Conservation (phyloP, 2,329 filamentous ascomycete genomes). For the Monilinia aucupariae region DNA sequence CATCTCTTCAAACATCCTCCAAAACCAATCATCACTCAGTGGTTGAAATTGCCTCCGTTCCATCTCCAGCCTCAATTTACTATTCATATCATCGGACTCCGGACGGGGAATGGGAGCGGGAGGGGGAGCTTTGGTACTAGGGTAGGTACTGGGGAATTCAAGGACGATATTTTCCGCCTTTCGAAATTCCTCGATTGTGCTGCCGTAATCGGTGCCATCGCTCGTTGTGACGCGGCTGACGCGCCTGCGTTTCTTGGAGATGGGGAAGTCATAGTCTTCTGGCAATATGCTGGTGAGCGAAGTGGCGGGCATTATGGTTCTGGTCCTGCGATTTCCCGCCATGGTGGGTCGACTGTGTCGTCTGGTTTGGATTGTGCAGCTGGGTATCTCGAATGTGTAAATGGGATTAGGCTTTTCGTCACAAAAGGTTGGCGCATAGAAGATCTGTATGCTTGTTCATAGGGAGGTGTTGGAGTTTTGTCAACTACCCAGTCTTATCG, state of each 20-base stretch:
- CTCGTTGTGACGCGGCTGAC: background rate
- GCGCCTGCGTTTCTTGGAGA: background rate
- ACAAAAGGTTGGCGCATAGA: too few species aligned
- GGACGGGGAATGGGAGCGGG: background rate
- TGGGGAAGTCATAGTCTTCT: too few species aligned
- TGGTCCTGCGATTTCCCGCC: background rate
- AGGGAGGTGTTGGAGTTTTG: background rate
- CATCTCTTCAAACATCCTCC: background rate
- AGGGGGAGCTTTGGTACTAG: background rate
- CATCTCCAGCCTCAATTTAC: background rate
- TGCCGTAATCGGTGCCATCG: background rate
- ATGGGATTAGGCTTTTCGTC: background rate
- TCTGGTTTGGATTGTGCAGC: background rate
- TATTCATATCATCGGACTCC: background rate
- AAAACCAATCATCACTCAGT: background rate
- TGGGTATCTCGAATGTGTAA: background rate
- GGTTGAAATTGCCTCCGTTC: conserved; percentile 4
- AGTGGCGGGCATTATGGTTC: background rate
- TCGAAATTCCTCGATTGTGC: background rate
- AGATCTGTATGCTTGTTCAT: background rate
- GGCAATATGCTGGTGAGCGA: background rate
- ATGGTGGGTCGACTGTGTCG: background rate
- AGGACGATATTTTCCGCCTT: background rate
- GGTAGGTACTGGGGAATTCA: background rate
- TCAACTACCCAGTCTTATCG: background rate